Base-by-base conservation (phyloP, 106 monocot species). In the Allium fistulosum region DNA sequence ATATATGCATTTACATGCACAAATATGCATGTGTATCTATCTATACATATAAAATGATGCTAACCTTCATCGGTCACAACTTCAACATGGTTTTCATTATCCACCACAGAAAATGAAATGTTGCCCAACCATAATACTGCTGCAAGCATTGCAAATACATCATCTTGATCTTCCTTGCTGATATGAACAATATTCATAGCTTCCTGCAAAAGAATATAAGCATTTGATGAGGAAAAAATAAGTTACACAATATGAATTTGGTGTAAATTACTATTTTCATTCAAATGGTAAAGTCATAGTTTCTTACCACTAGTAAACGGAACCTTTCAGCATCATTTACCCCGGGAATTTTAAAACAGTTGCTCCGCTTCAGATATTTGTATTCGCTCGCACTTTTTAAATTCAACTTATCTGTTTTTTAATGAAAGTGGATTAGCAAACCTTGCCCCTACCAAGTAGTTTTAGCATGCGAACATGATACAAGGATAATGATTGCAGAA, bases 321-420 rank as follows among this genome's bases (percentile, higher is more conserved):
- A 99, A 99, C 81, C 85, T 92, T 87, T 92, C 84, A 71, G 93
- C 78, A 83, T 99, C 97, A 83, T 93, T 77, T 62, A 93, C 90
- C 17, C 87, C 85, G 67, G 84, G 47, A 81, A 99, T 83, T 37
- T 82, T 75, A 80, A 77, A 99, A 71, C 92, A 93, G 68, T 74
- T 76, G 66, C 97, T 93, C 77, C 83, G 89, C 65, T 87, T 93
- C 65, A 99, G 62, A 79, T 92, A 99, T 60, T 78, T 87, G 76
- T 92, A 99, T 15, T 85, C 92, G 55, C 77, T 69, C n/a, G 64
- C 88, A 69, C 81, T 81, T 72, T 73, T 90, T 76, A 99, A 66
- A 74, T 93, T 93, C 59, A 99, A 61, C 74, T 90, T 92, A 58
- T 87, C 97, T 99, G 85, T 69, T 76, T 22, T 37, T 37, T 37